Evolutionary conservation across 495 filamentous ascomycete species (phyloP).

Genomic region (Choiromyces venosus): DNA sequence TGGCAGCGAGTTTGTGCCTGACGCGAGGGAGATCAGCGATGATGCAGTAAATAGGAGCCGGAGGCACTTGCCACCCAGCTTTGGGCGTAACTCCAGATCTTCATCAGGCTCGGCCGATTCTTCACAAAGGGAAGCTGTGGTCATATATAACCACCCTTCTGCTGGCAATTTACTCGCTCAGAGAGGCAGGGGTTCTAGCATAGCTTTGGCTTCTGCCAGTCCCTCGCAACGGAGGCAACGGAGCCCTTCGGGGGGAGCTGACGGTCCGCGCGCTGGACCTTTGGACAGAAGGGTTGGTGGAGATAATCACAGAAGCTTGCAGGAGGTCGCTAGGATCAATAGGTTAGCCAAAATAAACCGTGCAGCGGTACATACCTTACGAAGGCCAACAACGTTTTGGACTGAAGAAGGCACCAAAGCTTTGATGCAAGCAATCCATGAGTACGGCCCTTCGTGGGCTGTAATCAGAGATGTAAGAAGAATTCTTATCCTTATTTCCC

Average conservation of each 20-base stretch:
- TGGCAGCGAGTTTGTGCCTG: background rate
- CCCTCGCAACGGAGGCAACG: background rate
- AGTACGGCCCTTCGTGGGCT: slow-evolving; percentile 35
- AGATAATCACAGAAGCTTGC: background rate
- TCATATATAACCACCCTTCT: background rate
- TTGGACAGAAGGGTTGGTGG: background rate
- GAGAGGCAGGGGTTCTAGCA: background rate
- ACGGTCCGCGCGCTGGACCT: background rate
- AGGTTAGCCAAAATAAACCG: slow-evolving; percentile 19
- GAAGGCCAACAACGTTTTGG: slow-evolving; percentile 43
- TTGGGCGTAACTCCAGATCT: background rate
- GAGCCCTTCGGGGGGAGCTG: background rate
- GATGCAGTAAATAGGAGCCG: background rate
- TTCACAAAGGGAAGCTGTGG: background rate
- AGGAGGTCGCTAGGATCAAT: slow-evolving; percentile 9
- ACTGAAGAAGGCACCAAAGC: slow-evolving; percentile 45
- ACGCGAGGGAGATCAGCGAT: background rate
- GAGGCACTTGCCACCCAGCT: background rate
- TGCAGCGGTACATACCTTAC: slow-evolving; percentile 45
- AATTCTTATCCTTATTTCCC: background rate
- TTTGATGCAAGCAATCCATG: slow-evolving; percentile 55
- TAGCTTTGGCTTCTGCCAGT: background rate
- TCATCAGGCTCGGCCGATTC: background rate
- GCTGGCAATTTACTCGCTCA: background rate
- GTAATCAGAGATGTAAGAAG: slow-evolving; percentile 29